Evolutionary conservation across 2,329 filamentous ascomycete genomes (phyloP).

Genomic region (Xylariaceae sp.): DNA sequence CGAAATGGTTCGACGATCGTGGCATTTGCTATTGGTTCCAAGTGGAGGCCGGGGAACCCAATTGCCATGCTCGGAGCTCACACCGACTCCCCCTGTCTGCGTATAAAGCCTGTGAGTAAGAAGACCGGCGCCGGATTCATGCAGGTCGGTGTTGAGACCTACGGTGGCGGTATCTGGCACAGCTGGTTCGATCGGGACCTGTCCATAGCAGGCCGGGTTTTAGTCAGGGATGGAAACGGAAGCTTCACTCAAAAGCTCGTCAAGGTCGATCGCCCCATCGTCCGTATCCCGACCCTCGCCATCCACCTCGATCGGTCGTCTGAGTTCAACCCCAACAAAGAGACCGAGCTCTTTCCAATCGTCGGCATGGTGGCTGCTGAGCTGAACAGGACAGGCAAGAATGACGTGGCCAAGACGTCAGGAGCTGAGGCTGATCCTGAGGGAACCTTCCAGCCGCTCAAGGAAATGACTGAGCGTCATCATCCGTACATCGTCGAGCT

Average conservation of each 20-base stretch:
- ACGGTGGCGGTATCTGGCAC: conserved; percentile 96
- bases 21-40: conserved; percentile 86
- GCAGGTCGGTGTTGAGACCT: conserved; percentile 94
- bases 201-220: conserved; percentile 83
- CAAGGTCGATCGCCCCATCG: conserved; percentile 86
- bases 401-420: conserved; percentile 43
- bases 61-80: conserved; percentile 94
- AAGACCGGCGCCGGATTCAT: conserved; percentile 84
- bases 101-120: conserved; percentile 93
- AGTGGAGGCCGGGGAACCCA: conserved; percentile 90
- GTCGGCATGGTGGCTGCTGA: conserved; percentile 84
- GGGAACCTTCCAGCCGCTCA: conserved; percentile 71
- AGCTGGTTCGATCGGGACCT: conserved; percentile 98
- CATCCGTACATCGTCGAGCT: conserved; percentile 85
- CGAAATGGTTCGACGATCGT: conserved; percentile 91
- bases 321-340: conserved; percentile 93
- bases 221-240: conserved; percentile 75
- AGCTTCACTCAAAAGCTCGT: conserved; percentile 82
- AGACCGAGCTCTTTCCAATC: conserved; percentile 93
- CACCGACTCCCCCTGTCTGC: conserved; percentile 90
- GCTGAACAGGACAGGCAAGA: conserved; percentile 73
- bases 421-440: conserved; percentile 44
- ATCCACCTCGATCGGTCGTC: conserved; percentile 89
- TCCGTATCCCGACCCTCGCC: conserved; percentile 89
- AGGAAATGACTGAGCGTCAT: conserved; percentile 78